Base-by-base conservation (phyloP, 1,139 yeast species). In the Kurtzmaniella quercitrusa region DNA sequence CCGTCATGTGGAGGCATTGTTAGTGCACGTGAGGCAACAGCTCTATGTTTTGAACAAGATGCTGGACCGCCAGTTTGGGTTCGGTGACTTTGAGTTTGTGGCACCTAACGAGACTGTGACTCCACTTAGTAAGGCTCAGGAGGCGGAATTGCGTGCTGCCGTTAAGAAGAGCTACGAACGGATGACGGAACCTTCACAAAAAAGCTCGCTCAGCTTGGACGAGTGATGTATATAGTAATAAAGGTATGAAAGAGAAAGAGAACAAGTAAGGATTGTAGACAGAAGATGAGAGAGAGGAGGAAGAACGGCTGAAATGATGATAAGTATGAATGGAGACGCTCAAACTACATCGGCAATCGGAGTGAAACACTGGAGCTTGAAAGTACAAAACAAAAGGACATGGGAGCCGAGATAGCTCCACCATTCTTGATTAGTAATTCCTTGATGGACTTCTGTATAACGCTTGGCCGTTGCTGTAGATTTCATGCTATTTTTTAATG, bases 31-130 rank as follows among this genome's bases (percentile, higher is more conserved):
- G 38, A 81, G 98, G 60, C 82, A 89, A 51, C 96, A 94, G 61
- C 70, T 93, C 39, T 91, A 90, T 58, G 93, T 91, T 10, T 72
- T 93, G 56, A 86, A 85, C 58, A 82, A 83, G 59, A 79, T 89
- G 73, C 77, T 90, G 36, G 98, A 94, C 62, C 76, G 95, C 51
- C 96, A 91, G 55, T 90, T 93, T 69, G 96, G 95, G 1, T 80
- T 87, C 56, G 98, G 98, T 27, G 80, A 83, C 54, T 90, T 91
- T 62, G 75, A 74, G 47, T 93, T 93, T 65, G 86, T 88, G 37
- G 81, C 91, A n/a, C 95, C 97, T 11, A 79, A 85, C 59, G 81
- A 83, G 59, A 77, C 82, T 12, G 95, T 91, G 43, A 81, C 78
- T 51, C 85, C 86, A 18, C 72, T 90, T 53, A 79, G 90, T 1